A percentile compares a stretch with the other conserved stretches of the same genome.
Evolutionary conservation across 202 grass and related monocot species (phyloP).

Genomic region (Sporobolus alterniflorus): DNA sequence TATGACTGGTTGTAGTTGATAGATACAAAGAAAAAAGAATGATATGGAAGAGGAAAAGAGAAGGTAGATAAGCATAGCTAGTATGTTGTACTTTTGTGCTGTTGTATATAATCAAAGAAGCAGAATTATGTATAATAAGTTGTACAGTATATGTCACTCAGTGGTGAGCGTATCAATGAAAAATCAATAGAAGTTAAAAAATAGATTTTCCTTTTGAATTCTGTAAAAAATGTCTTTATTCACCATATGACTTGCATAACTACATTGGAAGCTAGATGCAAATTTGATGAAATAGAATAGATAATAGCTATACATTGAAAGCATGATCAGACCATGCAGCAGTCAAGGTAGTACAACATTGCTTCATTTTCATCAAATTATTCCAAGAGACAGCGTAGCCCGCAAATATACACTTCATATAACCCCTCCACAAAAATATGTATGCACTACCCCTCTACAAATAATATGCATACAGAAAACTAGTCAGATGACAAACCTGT

Average conservation of each 20-base stretch:
- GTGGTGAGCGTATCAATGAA: constrained; percentile 29
- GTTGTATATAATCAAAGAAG: constrained; percentile 40
- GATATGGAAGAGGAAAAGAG: neutral
- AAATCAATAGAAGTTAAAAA: neutral
- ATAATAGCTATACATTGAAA: neutral
- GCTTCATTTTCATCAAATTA: neutral
- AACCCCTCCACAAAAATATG: neutral
- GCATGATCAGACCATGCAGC: neutral
- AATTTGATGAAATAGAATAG: neutral
- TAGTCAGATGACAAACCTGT: constrained; percentile 59
- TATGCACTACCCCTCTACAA: no score
- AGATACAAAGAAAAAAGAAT: neutral
- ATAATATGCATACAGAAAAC: constrained; percentile 11
- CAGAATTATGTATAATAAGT: constrained; percentile 17
- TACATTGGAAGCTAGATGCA: neutral
- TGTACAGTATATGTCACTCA: constrained; percentile 36
- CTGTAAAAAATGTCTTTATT: neutral
- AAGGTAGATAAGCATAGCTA: constrained; percentile 29
- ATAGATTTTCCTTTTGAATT: neutral
- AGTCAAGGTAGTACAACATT: neutral
- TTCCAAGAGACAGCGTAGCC: neutral
- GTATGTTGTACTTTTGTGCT: constrained; percentile 6
- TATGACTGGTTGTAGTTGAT: constrained; percentile 22
- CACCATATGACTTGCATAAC: neutral
- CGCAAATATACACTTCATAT: neutral